Base-by-base conservation (phyloP, 2,329 filamentous ascomycete genomes). In the Leptographium flavum region DNA sequence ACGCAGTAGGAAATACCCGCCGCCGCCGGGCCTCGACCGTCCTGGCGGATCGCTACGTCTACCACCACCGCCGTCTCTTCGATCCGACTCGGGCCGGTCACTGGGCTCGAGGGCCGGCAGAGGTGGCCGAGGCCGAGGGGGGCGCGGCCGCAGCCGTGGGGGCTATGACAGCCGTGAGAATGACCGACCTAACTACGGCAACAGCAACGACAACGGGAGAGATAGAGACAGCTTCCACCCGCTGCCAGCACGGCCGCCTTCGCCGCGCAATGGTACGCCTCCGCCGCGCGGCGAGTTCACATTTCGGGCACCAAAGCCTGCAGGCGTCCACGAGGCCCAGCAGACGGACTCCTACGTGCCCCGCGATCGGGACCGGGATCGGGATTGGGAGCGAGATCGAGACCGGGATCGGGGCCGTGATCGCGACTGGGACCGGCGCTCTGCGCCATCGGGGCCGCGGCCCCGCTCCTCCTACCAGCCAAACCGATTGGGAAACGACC, bases 201-300 rank as follows among this genome's bases (percentile, higher is more conserved):
- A n/a, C n/a, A n/a, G n/a, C n/a, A n/a, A 32, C 35, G 44, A n/a
- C 30, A 40, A 39, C 33, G n/a, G 27, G 43, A 31, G 41, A 36
- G n/a, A 17, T 14, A n/a, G n/a, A n/a, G 40, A 38, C 30, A 15
- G 36, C 30, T 42, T 27, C 25, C 31, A 22, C 31, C 19, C 23
- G n/a, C 33, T 42, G 5, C 46, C 39, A 4, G 28, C 39, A 17
- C 39, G 33, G 4, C 39, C 39, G 1, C 15, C 13, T 6, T 37
- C 47, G 1, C 35, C 39, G 5, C 17, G 8, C 21, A 36, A 17
- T 25, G 41, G 37, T 11, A 35, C 46, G 9, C 17, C 28, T 1
- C 62, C 62, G 7, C 66, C 66, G 11, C 63, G 63, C 42, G 57
- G 71, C 32, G 71, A 76, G 42, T 79, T 79, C 54, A 72, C 69